Conservation (phyloP, 2,329 filamentous ascomycete species). For the Gaeumannomyces sp. region DNA sequence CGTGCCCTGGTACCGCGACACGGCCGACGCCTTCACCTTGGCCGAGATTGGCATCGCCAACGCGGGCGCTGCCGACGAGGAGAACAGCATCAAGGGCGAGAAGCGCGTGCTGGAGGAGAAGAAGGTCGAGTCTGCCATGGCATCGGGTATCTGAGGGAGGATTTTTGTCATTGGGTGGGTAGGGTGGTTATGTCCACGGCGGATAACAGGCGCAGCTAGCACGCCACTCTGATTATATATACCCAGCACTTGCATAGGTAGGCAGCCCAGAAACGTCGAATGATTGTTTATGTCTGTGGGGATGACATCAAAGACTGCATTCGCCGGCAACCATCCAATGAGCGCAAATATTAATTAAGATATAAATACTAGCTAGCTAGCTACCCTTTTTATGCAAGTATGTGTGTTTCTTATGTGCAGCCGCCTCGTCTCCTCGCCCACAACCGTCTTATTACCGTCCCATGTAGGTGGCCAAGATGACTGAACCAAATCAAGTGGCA, state of each 20-base stretch:
- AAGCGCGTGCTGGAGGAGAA: conserved; percentile 5
- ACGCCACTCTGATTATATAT: too few species aligned
- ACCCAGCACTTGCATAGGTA: too few species aligned
- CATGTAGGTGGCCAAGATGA: too few species aligned
- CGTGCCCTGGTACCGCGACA: conserved; percentile 53
- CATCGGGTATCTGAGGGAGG: not conserved
- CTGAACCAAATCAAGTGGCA: not conserved
- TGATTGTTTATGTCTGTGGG: too few species aligned
- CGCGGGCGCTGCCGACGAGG: not conserved
- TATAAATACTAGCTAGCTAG: not conserved
- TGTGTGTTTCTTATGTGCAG: not conserved
- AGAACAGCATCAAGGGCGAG: not conserved
- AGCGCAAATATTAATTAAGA: not conserved
- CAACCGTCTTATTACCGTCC: not conserved
- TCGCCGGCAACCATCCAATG: too few species aligned
- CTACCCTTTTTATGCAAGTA: not conserved
- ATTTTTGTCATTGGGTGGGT: too few species aligned
- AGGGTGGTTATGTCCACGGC: not conserved
- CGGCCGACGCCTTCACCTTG: conserved; percentile 52
- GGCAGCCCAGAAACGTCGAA: too few species aligned
- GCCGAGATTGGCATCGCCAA: conserved; percentile 32
- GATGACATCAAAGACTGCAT: too few species aligned
- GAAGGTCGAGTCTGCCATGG: conserved; percentile 5
- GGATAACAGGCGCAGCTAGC: too few species aligned
- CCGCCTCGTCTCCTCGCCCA: not conserved